phyloP scores from a whole-genome alignment of 306 rosid species.

The Betula pendula region DNA sequence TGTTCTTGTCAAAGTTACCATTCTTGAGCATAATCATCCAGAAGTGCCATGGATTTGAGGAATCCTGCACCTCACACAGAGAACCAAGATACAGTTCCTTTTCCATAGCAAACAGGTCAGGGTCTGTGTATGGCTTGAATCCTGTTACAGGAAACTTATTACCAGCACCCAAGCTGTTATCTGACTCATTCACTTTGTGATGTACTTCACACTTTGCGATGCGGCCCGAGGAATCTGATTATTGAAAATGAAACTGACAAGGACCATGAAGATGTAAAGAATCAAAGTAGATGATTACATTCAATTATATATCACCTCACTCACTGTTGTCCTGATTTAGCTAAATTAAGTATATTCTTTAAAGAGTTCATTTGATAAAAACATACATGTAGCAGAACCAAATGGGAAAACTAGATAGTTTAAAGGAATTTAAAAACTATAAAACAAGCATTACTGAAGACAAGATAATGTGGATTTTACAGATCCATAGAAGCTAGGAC shows the following conservation, averaged over 20 bases:
- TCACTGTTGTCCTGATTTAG: neutral
- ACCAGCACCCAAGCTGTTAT: slow-evolving; percentile 43
- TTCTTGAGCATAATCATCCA: slow-evolving; percentile 70
- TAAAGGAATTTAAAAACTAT: neutral
- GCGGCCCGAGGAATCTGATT: slow-evolving; percentile 13
- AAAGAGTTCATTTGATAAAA: neutral
- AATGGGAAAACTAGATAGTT: neutral
- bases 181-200: slow-evolving; percentile 43
- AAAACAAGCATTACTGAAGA: neutral
- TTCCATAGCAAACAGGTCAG: slow-evolving; percentile 46
- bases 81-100: slow-evolving; percentile 56
- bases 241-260: slow-evolving; percentile 1
- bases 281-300: neutral
- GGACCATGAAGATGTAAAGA: neutral
- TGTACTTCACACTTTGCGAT: slow-evolving; percentile 24
- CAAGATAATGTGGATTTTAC: neutral
- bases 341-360: neutral
- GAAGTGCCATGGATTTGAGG: slow-evolving; percentile 49
- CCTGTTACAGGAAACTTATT: slow-evolving; percentile 35
- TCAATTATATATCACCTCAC: neutral
- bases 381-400: neutral
- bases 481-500: neutral
- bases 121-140: slow-evolving; percentile 35
- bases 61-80: slow-evolving; percentile 37
- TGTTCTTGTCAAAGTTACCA: slow-evolving; percentile 54